A percentile compares a stretch with the other conserved stretches of the same genome.
Evolutionary conservation across 306 rosid genomes (phyloP).

Genomic region (Quercus alba): DNA sequence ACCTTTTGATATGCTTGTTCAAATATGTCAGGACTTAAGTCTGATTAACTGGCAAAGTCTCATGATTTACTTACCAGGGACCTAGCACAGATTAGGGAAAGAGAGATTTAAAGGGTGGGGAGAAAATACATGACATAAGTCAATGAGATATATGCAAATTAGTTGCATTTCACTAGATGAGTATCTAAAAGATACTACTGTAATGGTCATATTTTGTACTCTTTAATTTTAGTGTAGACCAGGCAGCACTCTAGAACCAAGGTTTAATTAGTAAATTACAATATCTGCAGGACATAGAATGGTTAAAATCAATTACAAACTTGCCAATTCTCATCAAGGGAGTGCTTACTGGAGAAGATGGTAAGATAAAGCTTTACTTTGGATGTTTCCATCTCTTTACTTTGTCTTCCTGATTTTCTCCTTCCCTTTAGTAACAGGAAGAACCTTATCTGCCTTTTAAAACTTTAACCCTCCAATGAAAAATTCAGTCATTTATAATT

Average conservation of each 20-base stretch:
- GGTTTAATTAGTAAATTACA: not conserved
- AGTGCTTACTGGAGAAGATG: constrained; percentile 30
- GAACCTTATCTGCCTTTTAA: not conserved
- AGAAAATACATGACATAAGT: not conserved
- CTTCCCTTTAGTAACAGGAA: not conserved
- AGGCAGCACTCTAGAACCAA: not conserved
- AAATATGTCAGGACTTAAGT: not conserved
- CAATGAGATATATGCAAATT: not conserved
- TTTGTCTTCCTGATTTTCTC: not conserved
- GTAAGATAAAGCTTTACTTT: not conserved
- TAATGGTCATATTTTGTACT: not conserved
- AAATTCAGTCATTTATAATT: not conserved
- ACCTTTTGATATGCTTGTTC: not conserved
- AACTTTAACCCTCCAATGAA: not conserved
- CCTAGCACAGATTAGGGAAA: too few relatives aligned
- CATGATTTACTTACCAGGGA: not conserved
- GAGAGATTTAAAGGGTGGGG: not conserved
- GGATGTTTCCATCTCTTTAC: not conserved
- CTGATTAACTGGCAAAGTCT: not conserved
- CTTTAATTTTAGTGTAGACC: not conserved
- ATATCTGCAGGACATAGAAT: constrained; percentile 28
- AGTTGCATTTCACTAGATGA: not conserved
- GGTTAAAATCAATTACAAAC: constrained; percentile 32
- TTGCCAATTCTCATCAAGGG: constrained; percentile 34
- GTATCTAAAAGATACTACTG: not conserved